phyloP scores from a whole-genome alignment of 225 moss, liverwort and hornwort genomes.

The Asterella californica region DNA sequence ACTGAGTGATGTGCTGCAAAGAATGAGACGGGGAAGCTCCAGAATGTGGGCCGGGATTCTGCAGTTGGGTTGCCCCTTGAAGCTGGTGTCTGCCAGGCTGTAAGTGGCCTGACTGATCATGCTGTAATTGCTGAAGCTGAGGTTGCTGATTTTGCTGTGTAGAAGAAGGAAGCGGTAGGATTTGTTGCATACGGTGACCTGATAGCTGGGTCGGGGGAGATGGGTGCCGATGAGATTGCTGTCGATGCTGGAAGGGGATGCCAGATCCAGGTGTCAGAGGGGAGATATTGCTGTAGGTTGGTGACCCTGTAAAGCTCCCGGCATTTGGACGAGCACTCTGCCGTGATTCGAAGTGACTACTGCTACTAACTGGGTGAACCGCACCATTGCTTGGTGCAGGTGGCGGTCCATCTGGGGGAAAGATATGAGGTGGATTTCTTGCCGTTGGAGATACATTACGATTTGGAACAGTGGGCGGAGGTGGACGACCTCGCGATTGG shows the following conservation, averaged over 20 bases:
- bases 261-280: constrained; percentile 50
- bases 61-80: constrained; percentile 39
- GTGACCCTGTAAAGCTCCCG: constrained; percentile 45
- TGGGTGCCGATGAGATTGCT: constrained; percentile 46
- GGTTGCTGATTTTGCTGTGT: constrained; percentile 29
- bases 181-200: constrained; percentile 30
- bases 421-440: constrained; percentile 43
- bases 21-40: constrained; percentile 22
- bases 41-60: constrained; percentile 40
- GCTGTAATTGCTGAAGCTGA: constrained; percentile 35
- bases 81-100: constrained; percentile 31
- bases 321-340: constrained; percentile 47
- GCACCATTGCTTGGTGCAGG: constrained; percentile 47
- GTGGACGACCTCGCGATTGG: constrained; percentile 27
- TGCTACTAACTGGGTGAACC: constrained; percentile 37
- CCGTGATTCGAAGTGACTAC: constrained; percentile 55
- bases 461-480: constrained; percentile 51
- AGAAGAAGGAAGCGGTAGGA: constrained; percentile 25
- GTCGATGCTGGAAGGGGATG: constrained; percentile 45
- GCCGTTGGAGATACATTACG: constrained; percentile 46
- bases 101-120: constrained; percentile 32
- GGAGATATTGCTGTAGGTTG: constrained; percentile 41
- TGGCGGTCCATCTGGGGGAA: constrained; percentile 49
- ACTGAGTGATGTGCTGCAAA: constrained; percentile 23
- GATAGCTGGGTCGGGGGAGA: constrained; percentile 37